Percentiles rank a stretch among this genome's conserved stretches.
These are phyloP conservation scores for Fusarium chaquense DNA, from an alignment of 2,329 filamentous ascomycete species.

Conservation along the genomic window DNA sequence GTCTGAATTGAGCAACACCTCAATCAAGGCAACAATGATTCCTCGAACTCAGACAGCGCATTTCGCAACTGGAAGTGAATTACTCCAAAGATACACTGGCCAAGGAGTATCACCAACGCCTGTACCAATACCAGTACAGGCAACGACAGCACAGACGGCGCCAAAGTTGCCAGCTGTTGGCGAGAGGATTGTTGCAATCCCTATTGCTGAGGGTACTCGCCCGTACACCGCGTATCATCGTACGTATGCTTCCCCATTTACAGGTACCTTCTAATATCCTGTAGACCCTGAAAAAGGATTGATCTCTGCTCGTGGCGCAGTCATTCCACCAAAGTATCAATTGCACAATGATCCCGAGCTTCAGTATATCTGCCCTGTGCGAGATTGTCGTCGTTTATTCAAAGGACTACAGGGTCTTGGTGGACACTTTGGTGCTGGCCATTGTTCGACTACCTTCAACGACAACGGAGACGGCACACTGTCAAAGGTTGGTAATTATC, in stretches of 20 bases:
- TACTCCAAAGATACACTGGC: constrained; percentile 28
- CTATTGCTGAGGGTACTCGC: constrained; percentile 31
- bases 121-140: neutral
- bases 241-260: neutral
- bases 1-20: constrained; percentile 8
- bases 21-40: neutral
- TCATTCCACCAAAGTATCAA: constrained; percentile 52
- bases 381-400: constrained; percentile 52
- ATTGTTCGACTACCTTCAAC: constrained; percentile 50
- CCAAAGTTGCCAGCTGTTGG: constrained; percentile 1
- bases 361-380: constrained; percentile 55
- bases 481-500: constrained; percentile 47
- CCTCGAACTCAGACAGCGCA: constrained; percentile 3
- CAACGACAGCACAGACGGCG: neutral
- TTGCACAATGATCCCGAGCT: constrained; percentile 37
- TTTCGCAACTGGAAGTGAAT: constrained; percentile 26
- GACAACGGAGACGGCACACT: constrained; percentile 59
- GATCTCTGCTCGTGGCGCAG: constrained; percentile 43
- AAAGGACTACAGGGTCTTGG: constrained; percentile 38
- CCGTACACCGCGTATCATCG: constrained; percentile 33
- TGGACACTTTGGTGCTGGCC: constrained; percentile 46
- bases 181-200: constrained; percentile 26
- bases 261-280: constrained; percentile 10
- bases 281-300: constrained; percentile 21
- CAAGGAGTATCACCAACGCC: constrained; percentile 17